Conservation (phyloP, 78 protist genomes). For the Dictyostelium firmibasis region DNA sequence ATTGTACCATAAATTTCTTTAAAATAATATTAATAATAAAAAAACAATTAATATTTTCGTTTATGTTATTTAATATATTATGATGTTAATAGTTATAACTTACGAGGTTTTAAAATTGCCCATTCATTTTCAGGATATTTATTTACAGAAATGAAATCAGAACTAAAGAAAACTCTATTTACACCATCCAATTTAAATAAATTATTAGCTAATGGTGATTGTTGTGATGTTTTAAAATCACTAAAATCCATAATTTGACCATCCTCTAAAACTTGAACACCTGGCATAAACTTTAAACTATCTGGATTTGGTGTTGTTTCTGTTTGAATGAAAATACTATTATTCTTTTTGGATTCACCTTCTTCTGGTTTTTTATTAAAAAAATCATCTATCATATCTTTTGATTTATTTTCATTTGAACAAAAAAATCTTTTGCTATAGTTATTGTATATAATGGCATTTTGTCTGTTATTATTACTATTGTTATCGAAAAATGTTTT, state of each 20-base stretch:
- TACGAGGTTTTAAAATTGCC: conserved; percentile 84
- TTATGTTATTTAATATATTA: no score
- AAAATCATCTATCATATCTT: neutral
- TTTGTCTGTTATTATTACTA: neutral
- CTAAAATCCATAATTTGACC: conserved; percentile 70
- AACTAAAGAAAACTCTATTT: conserved; percentile 82
- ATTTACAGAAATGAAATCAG: conserved; percentile 87
- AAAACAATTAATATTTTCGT: neutral
- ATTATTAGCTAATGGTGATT: conserved; percentile 86
- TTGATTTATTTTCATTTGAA: neutral
- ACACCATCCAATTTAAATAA: conserved; percentile 88
- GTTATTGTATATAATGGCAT: neutral
- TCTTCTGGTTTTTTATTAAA: neutral
- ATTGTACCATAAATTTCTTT: conserved; percentile 74
- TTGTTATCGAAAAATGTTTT: neutral
- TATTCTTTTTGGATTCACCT: neutral
- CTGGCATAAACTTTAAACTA: conserved; percentile 84
- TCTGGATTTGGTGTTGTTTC: conserved; percentile 88
- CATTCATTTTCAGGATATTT: conserved; percentile 77
- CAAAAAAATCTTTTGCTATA: neutral
- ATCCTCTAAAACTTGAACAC: conserved; percentile 53
- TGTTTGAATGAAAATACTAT: conserved; percentile 78
- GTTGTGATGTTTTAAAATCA: conserved; percentile 60
- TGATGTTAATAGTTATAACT: no score
- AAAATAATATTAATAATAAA: neutral